Conservation (phyloP, 2,329 filamentous ascomycete genomes). For the Clonostachys rhizophaga region DNA sequence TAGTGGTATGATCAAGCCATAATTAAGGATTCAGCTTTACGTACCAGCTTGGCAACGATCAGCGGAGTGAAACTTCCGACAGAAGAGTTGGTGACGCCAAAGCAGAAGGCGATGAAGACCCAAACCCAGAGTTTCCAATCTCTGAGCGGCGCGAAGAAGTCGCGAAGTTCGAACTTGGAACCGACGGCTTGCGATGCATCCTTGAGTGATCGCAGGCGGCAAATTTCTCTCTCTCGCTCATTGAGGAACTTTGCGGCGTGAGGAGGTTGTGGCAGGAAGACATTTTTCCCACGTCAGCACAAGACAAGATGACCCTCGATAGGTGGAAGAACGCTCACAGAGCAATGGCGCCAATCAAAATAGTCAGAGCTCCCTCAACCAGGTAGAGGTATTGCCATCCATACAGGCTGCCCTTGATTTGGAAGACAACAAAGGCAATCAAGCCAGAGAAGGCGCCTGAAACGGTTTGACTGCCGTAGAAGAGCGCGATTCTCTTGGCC, state of each 20-base stretch:
- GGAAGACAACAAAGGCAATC: slow-evolving; percentile 42
- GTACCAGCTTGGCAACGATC: slow-evolving; percentile 40
- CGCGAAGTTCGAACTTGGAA: slow-evolving; percentile 44
- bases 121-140: slow-evolving; percentile 43
- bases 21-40: no score
- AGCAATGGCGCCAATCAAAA: slow-evolving; percentile 18
- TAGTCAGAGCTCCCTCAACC: slow-evolving; percentile 50
- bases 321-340: no score
- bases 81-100: slow-evolving; percentile 53
- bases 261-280: slow-evolving; percentile 5
- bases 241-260: slow-evolving; percentile 46
- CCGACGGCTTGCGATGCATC: slow-evolving; percentile 63
- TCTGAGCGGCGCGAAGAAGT: slow-evolving; percentile 46
- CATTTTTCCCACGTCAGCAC: slow-evolving; percentile 10
- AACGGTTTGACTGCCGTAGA: slow-evolving; percentile 73
- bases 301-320: slow-evolving; percentile 11
- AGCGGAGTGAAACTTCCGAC: slow-evolving; percentile 50
- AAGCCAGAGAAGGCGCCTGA: slow-evolving; percentile 51
- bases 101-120: slow-evolving; percentile 50
- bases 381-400: slow-evolving; percentile 48
- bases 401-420: slow-evolving; percentile 30
- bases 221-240: slow-evolving; percentile 61
- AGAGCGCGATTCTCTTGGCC: slow-evolving; percentile 49
- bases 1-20: no score
- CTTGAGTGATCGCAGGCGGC: slow-evolving; percentile 69